Evolutionary conservation across 2,329 filamentous ascomycete species (phyloP).

Genomic region (Botrytis fabae): DNA sequence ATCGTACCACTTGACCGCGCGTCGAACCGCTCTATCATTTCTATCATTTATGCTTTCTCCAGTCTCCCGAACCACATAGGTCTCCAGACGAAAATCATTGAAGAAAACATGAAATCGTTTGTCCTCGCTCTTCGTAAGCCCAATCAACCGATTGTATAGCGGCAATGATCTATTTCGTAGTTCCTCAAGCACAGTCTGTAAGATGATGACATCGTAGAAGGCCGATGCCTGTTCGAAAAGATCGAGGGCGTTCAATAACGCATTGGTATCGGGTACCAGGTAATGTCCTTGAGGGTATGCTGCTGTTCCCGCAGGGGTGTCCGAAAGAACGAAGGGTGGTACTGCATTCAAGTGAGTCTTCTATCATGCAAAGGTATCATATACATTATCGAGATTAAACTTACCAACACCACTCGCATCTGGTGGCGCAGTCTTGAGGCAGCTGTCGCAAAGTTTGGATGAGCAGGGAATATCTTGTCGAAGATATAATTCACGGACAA

Average conservation of each 20-base stretch:
- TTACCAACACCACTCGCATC: constrained; percentile 77
- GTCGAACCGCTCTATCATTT: constrained; percentile 88
- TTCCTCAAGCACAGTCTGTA: constrained; percentile 96
- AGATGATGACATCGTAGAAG: constrained; percentile 94
- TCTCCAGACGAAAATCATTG: constrained; percentile 95
- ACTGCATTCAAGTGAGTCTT: constrained; percentile 48
- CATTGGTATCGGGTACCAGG: constrained; percentile 93
- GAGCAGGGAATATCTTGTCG: constrained; percentile 97
- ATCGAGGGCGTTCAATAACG: constrained; percentile 93
- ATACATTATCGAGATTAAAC: constrained; percentile 31
- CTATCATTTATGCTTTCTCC: constrained; percentile 94
- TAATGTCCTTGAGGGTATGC: constrained; percentile 87
- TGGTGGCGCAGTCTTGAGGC: constrained; percentile 70
- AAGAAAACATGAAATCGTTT: constrained; percentile 99
- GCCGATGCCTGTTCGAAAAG: constrained; percentile 88
- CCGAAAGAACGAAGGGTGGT: constrained; percentile 82
- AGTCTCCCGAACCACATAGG: constrained; percentile 71
- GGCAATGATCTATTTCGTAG: constrained; percentile 90
- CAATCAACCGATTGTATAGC: constrained; percentile 89
- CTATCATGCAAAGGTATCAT: background rate
- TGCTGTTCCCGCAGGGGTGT: constrained; percentile 81
- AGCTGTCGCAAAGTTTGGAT: constrained; percentile 79
- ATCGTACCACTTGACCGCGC: constrained; percentile 85
- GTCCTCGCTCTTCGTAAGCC: constrained; percentile 89
- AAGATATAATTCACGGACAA: constrained; percentile 93